Evolutionary conservation across 805 yeast genomes (phyloP).

Genomic region (Ogataea populi-albae): DNA sequence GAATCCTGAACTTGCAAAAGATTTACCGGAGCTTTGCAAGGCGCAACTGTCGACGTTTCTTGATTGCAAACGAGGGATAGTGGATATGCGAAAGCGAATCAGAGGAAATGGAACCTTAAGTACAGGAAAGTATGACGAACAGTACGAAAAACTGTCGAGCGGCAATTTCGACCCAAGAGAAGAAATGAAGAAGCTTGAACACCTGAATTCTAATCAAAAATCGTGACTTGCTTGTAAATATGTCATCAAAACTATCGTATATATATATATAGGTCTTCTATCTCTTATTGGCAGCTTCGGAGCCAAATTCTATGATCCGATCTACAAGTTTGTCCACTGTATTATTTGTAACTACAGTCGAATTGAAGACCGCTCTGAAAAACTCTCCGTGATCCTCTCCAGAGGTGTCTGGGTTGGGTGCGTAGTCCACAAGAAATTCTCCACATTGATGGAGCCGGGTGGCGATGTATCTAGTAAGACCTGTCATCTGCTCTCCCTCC

Average conservation of each 20-base stretch:
- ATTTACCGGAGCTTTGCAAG: constrained; percentile 83
- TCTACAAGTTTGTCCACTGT: constrained; percentile 44
- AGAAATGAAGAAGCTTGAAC: constrained; percentile 70
- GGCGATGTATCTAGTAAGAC: constrained; percentile 60
- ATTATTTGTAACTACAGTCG: constrained; percentile 53
- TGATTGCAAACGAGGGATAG: constrained; percentile 88
- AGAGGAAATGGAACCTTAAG: constrained; percentile 92
- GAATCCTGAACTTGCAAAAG: constrained; percentile 69
- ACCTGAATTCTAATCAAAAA: constrained; percentile 52
- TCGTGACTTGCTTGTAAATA: no score
- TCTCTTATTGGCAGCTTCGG: constrained; percentile 6
- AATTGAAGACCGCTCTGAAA: constrained; percentile 79
- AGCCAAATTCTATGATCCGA: constrained; percentile 38
- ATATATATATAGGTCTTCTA: background rate
- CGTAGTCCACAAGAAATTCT: constrained; percentile 72
- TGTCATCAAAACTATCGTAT: background rate
- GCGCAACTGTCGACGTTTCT: constrained; percentile 82
- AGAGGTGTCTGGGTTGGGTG: constrained; percentile 58
- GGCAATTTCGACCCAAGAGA: constrained; percentile 83
- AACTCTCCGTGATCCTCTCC: constrained; percentile 64
- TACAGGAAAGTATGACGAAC: constrained; percentile 89
- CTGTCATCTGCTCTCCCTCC: constrained; percentile 43
- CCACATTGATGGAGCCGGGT: constrained; percentile 56
- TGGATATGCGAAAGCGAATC: constrained; percentile 88
- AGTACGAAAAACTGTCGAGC: constrained; percentile 68